Conservation (phyloP, 768 basidiomycete genomes). For the Serendipita indica region DNA sequence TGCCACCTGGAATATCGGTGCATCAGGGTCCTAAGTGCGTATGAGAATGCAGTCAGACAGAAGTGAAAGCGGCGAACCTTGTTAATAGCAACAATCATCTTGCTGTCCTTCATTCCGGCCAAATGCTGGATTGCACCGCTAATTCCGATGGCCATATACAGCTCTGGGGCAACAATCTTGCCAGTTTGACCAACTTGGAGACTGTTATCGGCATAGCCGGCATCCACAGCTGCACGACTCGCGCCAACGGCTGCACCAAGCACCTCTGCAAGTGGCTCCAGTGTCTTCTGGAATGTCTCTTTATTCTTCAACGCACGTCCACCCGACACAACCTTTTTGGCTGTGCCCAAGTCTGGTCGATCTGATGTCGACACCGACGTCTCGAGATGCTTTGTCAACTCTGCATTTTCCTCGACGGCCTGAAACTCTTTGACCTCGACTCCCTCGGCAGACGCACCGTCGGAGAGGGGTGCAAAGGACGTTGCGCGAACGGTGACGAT, state of each 20-base stretch:
- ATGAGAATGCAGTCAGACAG: constrained; percentile 12
- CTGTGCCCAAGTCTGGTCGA: constrained; percentile 81
- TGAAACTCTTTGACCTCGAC: constrained; percentile 42
- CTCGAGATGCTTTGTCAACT: constrained; percentile 47
- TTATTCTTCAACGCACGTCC: constrained; percentile 90
- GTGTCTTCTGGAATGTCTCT: constrained; percentile 72
- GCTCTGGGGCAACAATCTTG: constrained; percentile 91
- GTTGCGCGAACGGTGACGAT: constrained; percentile 91
- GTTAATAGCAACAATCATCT: constrained; percentile 95
- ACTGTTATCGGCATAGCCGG: constrained; percentile 95
- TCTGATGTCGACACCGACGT: constrained; percentile 78
- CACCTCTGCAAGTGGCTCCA: constrained; percentile 85
- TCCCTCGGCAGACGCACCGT: constrained; percentile 38
- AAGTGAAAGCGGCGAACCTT: constrained; percentile 42
- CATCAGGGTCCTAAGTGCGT: constrained; percentile 69
- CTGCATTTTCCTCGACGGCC: constrained; percentile 47
- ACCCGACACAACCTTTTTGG: constrained; percentile 81
- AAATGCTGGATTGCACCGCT: constrained; percentile 98
- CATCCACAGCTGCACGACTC: constrained; percentile 95
- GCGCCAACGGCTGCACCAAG: constrained; percentile 94
- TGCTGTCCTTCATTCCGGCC: constrained; percentile 99
- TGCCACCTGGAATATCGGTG: constrained; percentile 97
- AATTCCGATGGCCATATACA: constrained; percentile 94
- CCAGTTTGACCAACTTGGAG: constrained; percentile 99
- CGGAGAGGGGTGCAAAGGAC: constrained; percentile 39